A percentile compares a stretch with the other conserved stretches of the same genome.
phyloP scores from a whole-genome alignment of 169 alveolate genomes.

The Fabrea salina region DNA sequence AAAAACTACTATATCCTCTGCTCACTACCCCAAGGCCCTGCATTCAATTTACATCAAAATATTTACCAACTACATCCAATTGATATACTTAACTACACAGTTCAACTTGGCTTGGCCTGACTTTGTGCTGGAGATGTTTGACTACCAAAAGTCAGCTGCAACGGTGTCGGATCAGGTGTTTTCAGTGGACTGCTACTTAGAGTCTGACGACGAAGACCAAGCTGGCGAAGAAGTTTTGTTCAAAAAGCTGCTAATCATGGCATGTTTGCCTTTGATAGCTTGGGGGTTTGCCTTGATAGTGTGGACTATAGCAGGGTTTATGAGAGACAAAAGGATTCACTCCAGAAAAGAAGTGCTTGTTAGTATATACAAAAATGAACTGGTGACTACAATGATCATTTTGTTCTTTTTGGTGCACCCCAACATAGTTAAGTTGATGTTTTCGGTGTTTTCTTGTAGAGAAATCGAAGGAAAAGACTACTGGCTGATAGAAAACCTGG shows the following conservation, averaged over 20 bases:
- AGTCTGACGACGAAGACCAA: not conserved
- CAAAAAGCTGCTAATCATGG: not conserved
- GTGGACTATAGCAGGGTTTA: not conserved
- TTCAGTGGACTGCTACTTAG: slow-evolving; percentile 43
- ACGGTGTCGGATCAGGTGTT: slow-evolving; percentile 21
- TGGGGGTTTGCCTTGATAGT: not conserved
- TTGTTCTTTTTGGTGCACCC: slow-evolving; percentile 57
- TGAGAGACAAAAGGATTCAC: too few species aligned
- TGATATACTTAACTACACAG: slow-evolving; percentile 19
- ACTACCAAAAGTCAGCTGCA: slow-evolving; percentile 30
- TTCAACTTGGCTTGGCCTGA: slow-evolving; percentile 48
- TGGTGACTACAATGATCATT: slow-evolving; percentile 30
- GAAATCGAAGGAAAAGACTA: slow-evolving; percentile 34
- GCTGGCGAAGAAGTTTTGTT: not conserved
- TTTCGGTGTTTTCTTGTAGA: slow-evolving; percentile 38
- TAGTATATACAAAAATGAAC: slow-evolving; percentile 14
- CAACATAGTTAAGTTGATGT: slow-evolving; percentile 29
- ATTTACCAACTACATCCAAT: slow-evolving; percentile 38
- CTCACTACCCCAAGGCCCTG: slow-evolving; percentile 22
- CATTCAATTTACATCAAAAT: slow-evolving; percentile 38
- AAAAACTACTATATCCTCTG: slow-evolving; percentile 20
- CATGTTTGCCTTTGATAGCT: slow-evolving; percentile 11
- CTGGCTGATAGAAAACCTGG: slow-evolving; percentile 26
- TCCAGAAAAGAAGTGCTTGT: not conserved
- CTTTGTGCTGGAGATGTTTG: slow-evolving; percentile 23